Evolutionary conservation across 305 asterid genomes (phyloP), one percentile per base, ranked within the genome.

Genomic region (Stenogyne calaminthoides): DNA sequence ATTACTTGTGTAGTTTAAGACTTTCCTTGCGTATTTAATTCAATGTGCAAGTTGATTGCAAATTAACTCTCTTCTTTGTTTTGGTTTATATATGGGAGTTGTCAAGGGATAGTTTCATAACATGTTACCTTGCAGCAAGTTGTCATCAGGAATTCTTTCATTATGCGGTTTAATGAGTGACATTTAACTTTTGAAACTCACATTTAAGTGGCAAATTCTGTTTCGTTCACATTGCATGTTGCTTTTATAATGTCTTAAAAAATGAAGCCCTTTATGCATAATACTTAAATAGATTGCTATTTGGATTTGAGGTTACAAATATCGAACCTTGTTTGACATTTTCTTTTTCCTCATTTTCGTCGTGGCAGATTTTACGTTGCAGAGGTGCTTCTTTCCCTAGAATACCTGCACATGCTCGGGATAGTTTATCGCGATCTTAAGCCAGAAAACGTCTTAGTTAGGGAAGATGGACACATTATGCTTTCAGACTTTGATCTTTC

Each of bases 381-480:
- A 10, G 90, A 90, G 82, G 88, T 90, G 77, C 88, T 90, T 15
- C 89, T 90, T 52, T 79, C 96, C 63, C 72, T 90, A 72, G 96
- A 90, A 81, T 90, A 90, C 67, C 86, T 90, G 44, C 96, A 90
- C 88, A 87, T 90, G 92, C 93, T 90, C 34, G 95, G 96, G 62
- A 90, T 90, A 49, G 85, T 90, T 68, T 90, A 90, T 65, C 93
- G 97, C 1, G 97, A 90, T 72, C 95, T 91, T 9, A 91, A 91
- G 69, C 97, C 97, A 6, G 97, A 91, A 76, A 91, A 91, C 20
- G 89, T 91, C 78, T 90, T 91, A 16, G 97, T 91, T 40, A 81
- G 96, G 72, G 97, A 91, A 6, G 97, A 91, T 67, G 97, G 97
- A 6, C 97, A 90, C 54, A 88, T 90, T 74, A 90, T 90, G 96